Conservation (phyloP, 495 filamentous ascomycete genomes). For the Lindgomyces ingoldianus region DNA sequence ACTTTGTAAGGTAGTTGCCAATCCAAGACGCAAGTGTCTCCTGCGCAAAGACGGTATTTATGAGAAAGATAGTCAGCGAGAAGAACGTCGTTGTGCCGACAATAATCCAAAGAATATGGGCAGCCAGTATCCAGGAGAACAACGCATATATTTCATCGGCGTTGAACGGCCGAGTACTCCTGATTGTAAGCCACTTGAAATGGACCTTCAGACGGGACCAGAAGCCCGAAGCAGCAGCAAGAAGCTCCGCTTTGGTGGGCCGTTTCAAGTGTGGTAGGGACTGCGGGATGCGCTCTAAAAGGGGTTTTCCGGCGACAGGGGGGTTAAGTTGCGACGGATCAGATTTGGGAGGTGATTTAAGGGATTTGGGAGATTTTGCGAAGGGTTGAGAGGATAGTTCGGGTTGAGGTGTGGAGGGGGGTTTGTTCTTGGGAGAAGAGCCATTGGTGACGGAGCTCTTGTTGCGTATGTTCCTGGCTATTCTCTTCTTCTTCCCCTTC, state of each 20-base stretch:
- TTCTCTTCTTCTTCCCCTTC: constrained; percentile 1
- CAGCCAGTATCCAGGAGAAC: constrained; percentile 90
- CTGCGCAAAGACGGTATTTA: constrained; percentile 97
- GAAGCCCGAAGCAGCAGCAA: constrained; percentile 89
- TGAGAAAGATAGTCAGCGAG: constrained; percentile 79
- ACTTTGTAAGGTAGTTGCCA: constrained; percentile 92
- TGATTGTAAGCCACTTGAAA: constrained; percentile 97
- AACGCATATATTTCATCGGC: constrained; percentile 92
- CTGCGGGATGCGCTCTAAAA: constrained; percentile 65
- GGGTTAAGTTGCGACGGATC: not conserved
- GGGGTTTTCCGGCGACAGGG: constrained; percentile 42
- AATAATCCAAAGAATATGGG: constrained; percentile 91
- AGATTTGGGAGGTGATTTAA: constrained; percentile 22
- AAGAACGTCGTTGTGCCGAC: constrained; percentile 97
- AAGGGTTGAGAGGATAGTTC: constrained; percentile 17
- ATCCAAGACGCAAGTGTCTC: constrained; percentile 92
- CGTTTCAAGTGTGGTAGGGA: constrained; percentile 71
- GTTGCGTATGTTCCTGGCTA: constrained; percentile 37
- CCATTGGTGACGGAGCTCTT: constrained; percentile 51
- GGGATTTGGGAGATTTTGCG: constrained; percentile 3
- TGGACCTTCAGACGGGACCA: constrained; percentile 87
- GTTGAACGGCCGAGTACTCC: constrained; percentile 93
- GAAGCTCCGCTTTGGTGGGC: constrained; percentile 89
- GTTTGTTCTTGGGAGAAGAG: constrained; percentile 28
- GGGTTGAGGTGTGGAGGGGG: constrained; percentile 26